Conservation (phyloP, 2,329 filamentous ascomycete genomes). For the Davidsoniella eucalypti region DNA sequence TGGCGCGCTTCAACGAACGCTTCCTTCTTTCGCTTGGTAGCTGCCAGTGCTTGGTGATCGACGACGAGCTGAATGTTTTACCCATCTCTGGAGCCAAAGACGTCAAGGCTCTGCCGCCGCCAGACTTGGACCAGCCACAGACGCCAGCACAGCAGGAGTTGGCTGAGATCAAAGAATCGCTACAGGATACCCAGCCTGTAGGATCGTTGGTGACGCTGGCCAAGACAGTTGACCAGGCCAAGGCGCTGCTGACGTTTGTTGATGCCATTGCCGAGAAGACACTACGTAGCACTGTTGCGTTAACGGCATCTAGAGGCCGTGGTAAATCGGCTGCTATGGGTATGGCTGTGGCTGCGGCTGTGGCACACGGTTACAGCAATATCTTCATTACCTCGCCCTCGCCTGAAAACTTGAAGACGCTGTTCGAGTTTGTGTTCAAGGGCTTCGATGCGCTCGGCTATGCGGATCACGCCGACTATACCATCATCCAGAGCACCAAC, state of each 20-base stretch:
- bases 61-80: conserved; percentile 93
- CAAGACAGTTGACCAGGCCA: conserved; percentile 86
- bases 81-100: conserved; percentile 92
- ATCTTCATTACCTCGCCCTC: conserved; percentile 98
- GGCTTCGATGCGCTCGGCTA: conserved; percentile 92
- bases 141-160: conserved; percentile 60
- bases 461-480: conserved; percentile 90
- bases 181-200: conserved; percentile 73
- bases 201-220: conserved; percentile 72
- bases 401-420: conserved; percentile 93
- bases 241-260: conserved; percentile 90
- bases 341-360: conserved; percentile 81
- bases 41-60: conserved; percentile 89
- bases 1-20: conserved; percentile 91
- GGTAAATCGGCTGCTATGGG: conserved; percentile 95
- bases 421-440: conserved; percentile 98
- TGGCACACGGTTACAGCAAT: conserved; percentile 95
- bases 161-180: conserved; percentile 69
- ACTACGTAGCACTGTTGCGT: conserved; percentile 74
- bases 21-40: conserved; percentile 92
- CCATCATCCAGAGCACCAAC: conserved; percentile 94
- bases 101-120: conserved; percentile 65
- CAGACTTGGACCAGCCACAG: conserved; percentile 56
- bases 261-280: conserved; percentile 96
- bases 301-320: conserved; percentile 85